A percentile compares a stretch with the other conserved stretches of the same genome.
These are phyloP conservation scores for Cyberlindnera americana DNA, from an alignment of 805 yeast genomes.

Conservation along the genomic window DNA sequence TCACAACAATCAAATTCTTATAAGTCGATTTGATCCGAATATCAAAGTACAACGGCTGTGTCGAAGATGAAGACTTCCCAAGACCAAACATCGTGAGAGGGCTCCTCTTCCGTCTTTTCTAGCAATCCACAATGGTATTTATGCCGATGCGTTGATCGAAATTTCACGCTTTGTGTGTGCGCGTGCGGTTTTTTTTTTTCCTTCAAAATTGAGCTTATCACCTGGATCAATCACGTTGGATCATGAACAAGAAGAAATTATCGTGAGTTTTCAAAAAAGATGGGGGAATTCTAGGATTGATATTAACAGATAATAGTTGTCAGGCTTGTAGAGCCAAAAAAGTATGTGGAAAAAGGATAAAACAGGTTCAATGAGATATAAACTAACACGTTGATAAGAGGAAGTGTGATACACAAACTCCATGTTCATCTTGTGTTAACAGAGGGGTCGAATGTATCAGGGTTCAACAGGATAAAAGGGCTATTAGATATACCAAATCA, in stretches of 20 bases:
- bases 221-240: too few relatives aligned
- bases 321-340: neutral
- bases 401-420: neutral
- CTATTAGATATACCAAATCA: neutral
- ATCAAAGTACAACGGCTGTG: constrained; percentile 10
- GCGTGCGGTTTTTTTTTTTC: too few relatives aligned
- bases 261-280: too few relatives aligned
- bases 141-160: too few relatives aligned
- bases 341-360: neutral
- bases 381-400: too few relatives aligned
- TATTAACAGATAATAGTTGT: neutral
- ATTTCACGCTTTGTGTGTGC: too few relatives aligned
- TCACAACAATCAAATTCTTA: constrained; percentile 65
- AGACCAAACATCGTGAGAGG: constrained; percentile 28
- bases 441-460: neutral
- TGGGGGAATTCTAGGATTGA: too few relatives aligned
- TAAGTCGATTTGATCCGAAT: constrained; percentile 33
- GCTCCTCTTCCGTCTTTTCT: too few relatives aligned
- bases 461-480: neutral
- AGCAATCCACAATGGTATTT: too few relatives aligned
- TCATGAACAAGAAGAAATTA: too few relatives aligned
- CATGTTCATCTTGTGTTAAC: neutral
- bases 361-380: neutral
- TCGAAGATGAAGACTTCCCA: constrained; percentile 20
- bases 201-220: too few relatives aligned